Conservation (phyloP, 176 grass and related monocot species). For the Triticum urartu region DNA sequence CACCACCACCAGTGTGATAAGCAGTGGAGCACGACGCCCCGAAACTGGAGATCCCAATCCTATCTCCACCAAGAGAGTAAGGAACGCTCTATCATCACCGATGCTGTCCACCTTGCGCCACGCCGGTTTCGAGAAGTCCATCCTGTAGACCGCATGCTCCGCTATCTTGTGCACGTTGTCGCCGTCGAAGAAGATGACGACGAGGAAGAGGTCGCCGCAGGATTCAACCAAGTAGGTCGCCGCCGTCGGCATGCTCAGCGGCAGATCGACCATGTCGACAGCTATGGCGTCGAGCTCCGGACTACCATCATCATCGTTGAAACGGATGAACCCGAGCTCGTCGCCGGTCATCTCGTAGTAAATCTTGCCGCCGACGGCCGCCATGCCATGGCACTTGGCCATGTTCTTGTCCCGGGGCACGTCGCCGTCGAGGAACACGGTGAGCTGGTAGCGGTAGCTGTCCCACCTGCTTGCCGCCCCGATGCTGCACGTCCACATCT, state of each 20-base stretch:
- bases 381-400: neutral
- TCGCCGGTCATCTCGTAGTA: neutral
- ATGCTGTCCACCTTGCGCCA: slow-evolving; percentile 12
- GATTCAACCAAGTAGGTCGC: neutral
- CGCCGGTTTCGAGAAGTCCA: too few relatives aligned
- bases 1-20: neutral
- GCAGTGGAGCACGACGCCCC: neutral
- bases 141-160: neutral
- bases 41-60: neutral
- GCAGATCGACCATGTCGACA: neutral
- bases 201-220: neutral
- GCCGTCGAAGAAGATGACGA: neutral
- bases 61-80: neutral
- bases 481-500: neutral
- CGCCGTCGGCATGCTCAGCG: neutral
- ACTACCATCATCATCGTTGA: neutral
- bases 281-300: neutral
- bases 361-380: neutral
- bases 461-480: neutral
- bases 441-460: neutral
- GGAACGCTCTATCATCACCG: neutral
- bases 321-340: neutral
- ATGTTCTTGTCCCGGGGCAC: neutral
- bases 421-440: neutral
- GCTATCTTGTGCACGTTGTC: neutral